A percentile compares a stretch with the other conserved stretches of the same genome.
Conservation (phyloP, 306 rosid species). For the Vigna reflexopilosa region DNA sequence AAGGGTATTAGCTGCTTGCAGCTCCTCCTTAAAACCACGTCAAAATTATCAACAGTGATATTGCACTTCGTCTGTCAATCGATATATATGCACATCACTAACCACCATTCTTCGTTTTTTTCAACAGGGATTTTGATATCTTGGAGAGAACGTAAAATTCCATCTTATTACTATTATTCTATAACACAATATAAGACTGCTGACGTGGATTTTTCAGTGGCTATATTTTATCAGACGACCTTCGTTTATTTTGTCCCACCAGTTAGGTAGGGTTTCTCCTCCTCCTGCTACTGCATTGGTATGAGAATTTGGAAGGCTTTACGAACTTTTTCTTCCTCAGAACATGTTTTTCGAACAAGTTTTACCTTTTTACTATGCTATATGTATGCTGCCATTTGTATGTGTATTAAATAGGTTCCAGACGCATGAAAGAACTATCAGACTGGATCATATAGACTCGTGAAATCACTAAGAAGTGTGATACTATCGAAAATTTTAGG, state of each 20-base stretch:
- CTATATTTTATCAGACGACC: neutral
- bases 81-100: conserved; percentile 39
- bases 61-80: conserved; percentile 36
- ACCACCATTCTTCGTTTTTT: conserved; percentile 23
- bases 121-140: conserved; percentile 36
- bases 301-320: neutral
- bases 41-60: conserved; percentile 38
- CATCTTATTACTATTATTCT: conserved; percentile 1
- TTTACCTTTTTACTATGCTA: neutral
- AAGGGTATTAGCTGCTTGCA: neutral
- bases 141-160: conserved; percentile 7
- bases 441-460: neutral
- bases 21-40: conserved; percentile 3
- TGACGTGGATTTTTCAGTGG: conserved; percentile 24
- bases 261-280: conserved; percentile 37
- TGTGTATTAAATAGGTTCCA: neutral
- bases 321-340: conserved; percentile 29
- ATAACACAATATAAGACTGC: neutral
- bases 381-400: neutral
- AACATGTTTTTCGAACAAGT: neutral
- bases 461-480: neutral
- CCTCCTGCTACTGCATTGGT: neutral
- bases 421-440: neutral
- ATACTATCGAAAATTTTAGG: neutral
- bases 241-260: conserved; percentile 3